These are phyloP conservation scores for Triglochin maritima DNA, from an alignment of 106 monocot genomes.

Conservation along the genomic window DNA sequence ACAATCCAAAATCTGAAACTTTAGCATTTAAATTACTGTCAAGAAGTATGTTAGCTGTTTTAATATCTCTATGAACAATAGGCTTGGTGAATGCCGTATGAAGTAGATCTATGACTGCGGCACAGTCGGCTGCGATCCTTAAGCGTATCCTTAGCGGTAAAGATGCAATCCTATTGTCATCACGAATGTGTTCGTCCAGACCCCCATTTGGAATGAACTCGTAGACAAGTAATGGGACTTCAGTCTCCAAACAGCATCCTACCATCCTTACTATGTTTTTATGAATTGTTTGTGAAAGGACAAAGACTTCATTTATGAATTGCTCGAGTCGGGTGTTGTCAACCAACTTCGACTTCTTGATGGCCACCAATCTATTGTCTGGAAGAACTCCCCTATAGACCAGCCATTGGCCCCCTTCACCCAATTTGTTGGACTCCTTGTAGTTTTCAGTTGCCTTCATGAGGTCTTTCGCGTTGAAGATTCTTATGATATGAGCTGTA, in stretches of 20 bases:
- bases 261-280: constrained; percentile 15
- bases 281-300: constrained; percentile 18
- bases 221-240: constrained; percentile 15
- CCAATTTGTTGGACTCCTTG: constrained; percentile 2
- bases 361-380: constrained; percentile 8
- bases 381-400: constrained; percentile 19
- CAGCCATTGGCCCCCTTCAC: constrained; percentile 11
- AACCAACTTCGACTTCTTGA: constrained; percentile 14
- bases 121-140: constrained; percentile 23
- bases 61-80: constrained; percentile 39
- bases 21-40: constrained; percentile 28
- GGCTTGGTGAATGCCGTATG: constrained; percentile 24
- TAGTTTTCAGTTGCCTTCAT: constrained; percentile 16
- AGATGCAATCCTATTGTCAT: neutral
- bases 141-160: constrained; percentile 17
- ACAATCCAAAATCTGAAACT: constrained; percentile 37
- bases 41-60: constrained; percentile 34
- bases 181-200: constrained; percentile 5
- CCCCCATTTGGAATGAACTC: constrained; percentile 17
- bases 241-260: constrained; percentile 17
- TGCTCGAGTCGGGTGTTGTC: constrained; percentile 9
- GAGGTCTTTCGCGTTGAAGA: constrained; percentile 13
- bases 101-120: constrained; percentile 31
- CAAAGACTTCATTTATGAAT: constrained; percentile 17
- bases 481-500: neutral